Base-by-base conservation (phyloP, 2,329 filamentous ascomycete species). In the Ustilaginoidea virens region DNA sequence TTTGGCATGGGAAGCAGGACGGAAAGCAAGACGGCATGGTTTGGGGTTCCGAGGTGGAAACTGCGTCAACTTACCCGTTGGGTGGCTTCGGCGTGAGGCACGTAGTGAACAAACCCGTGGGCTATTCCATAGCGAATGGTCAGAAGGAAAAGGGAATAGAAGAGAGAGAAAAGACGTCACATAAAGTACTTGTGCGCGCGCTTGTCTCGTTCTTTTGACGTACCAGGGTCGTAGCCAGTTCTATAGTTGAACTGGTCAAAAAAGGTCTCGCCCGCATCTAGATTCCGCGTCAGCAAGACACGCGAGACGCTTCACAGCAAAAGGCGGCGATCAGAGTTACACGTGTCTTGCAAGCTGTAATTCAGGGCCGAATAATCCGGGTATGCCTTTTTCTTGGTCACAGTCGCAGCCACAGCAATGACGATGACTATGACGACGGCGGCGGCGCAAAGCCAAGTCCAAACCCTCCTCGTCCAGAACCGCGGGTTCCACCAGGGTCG, bases 181-280 rank as follows among this genome's bases (percentile, higher is more conserved):
- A n/a, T n/a, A n/a, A n/a, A n/a, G n/a, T n/a, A n/a, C n/a, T n/a
- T n/a, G n/a, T n/a, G n/a, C n/a, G n/a, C n/a, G n/a, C n/a, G n/a
- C n/a, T n/a, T n/a, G n/a, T n/a, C n/a, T n/a, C n/a, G n/a, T n/a
- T n/a, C n/a, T n/a, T n/a, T n/a, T n/a, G n/a, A n/a, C 52, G 31
- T 42, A 60, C 58, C 46, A 3, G 62, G 63, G 31, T 69, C 66
- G 27, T 55, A 63, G 34, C 55, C 61, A 11, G 47, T 52, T 34
- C 56, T 66, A 39, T 69, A 70, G 39, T 66, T 43, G 40, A 69
- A 69, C 20, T 66, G 56, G 39, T 69, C 62, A 42, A 69, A 69
- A 41, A 70, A 70, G 10, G 38, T 43, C 23, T 56, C 49, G 28
- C 63, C 61, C 12, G 54, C 56, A 38, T 67, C 64, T 68, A 25